Evolutionary conservation across 768 basidiomycete species (phyloP), one percentile per base, ranked within the genome.

Genomic region (Mycena pura): DNA sequence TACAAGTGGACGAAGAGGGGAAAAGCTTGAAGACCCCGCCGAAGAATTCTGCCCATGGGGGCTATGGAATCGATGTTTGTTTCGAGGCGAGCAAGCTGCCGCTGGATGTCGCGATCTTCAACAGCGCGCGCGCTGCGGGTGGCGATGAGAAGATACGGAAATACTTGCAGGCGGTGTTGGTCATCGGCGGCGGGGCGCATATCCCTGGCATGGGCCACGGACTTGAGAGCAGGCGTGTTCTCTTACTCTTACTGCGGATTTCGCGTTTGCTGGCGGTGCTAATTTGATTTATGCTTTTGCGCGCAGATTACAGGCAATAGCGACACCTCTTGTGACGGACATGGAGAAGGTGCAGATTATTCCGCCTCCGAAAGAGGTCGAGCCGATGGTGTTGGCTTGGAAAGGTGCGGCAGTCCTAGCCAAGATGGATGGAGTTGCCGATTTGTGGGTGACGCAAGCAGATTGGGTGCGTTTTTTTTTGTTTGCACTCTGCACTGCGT

Each of bases 261-360:
- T n/a, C n/a, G n/a, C n/a, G n/a, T n/a, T n/a, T n/a, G n/a, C n/a
- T n/a, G n/a, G n/a, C n/a, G n/a, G n/a, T n/a, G n/a, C n/a, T n/a
- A n/a, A n/a, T n/a, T n/a, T n/a, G n/a, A n/a, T n/a, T n/a, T n/a
- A n/a, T n/a, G n/a, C n/a, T 24, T 53, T 57, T 38, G 9, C 53
- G 55, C 49, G 31, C 52, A 91, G 91, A 68, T 69, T 93, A 41
- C 91, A 93, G 70, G 93, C 91, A 0, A 93, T 94, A 54, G 91
- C 91, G 10, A 92, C 90, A 9, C 91, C 92, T 6, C 74, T 96
- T 39, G 89, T 93, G 15, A 83, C 85, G 15, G 89, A 88, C 70
- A 93, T 95, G 87, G 90, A 92, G 70, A 92, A 91, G 68, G 91
- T 96, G 7, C 87, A 90, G 65, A 92, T 97, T 59, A 91, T 99